Conservation (phyloP, 2,329 filamentous ascomycete species). For the Sporothrix brasiliensis region DNA sequence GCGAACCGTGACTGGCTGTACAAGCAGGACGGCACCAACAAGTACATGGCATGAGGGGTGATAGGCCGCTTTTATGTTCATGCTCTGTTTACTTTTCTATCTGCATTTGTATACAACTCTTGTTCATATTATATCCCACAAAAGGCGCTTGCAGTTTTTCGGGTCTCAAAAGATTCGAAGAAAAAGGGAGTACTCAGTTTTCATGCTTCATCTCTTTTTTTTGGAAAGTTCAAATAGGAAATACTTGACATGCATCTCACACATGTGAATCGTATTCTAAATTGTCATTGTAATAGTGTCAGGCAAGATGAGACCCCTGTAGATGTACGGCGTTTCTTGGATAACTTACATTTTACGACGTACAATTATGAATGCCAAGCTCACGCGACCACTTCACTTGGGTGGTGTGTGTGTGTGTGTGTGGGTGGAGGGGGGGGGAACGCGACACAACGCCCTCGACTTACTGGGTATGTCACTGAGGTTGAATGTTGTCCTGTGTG, state of each 20-base stretch:
- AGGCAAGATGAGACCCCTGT: too few species aligned
- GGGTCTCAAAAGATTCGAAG: slow-evolving; percentile 3
- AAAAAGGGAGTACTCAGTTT: background rate
- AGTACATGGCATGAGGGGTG: slow-evolving; percentile 23
- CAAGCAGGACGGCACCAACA: slow-evolving; percentile 40
- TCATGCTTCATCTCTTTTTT: too few species aligned
- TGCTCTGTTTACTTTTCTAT: background rate
- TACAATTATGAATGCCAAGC: background rate
- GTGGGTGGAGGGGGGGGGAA: too few species aligned
- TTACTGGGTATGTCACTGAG: background rate
- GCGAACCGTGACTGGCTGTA: slow-evolving; percentile 75
- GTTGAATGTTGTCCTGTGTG: background rate
- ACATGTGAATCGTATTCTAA: too few species aligned
- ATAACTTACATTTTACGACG: background rate
- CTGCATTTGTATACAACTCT: background rate
- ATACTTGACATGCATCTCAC: too few species aligned
- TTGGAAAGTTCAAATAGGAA: too few species aligned
- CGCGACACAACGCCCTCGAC: too few species aligned
- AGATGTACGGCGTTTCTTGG: too few species aligned
- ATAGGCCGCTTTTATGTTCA: background rate
- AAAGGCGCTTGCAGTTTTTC: background rate
- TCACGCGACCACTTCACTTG: background rate
- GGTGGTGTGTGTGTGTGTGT: too few species aligned
- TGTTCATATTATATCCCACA: slow-evolving; percentile 15
- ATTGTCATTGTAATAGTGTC: too few species aligned